These are phyloP conservation scores for Hypoxylon sp. DNA, from an alignment of 2,329 filamentous ascomycete species.

Conservation along the genomic window DNA sequence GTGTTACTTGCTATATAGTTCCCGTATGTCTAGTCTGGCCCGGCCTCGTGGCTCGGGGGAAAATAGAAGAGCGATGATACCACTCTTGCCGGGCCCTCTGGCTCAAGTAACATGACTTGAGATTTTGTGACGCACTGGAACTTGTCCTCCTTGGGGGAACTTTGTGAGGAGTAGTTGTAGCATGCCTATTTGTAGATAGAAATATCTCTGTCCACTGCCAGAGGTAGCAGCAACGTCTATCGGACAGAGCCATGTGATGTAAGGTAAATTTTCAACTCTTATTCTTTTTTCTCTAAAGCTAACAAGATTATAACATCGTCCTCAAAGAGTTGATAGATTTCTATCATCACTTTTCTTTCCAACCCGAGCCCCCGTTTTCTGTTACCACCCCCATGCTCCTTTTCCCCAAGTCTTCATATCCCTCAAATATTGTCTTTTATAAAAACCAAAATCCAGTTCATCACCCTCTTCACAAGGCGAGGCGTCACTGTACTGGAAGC, in stretches of 20 bases:
- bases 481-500: too few species aligned
- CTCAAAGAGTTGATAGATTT: neutral
- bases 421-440: neutral
- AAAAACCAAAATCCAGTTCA: neutral
- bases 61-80: slow-evolving; percentile 36
- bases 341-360: neutral
- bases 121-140: neutral
- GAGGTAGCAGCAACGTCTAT: neutral
- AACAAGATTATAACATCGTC: neutral
- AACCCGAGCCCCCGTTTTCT: neutral
- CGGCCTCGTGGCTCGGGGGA: slow-evolving; percentile 21
- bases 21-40: slow-evolving; percentile 25
- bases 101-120: neutral
- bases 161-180: neutral
- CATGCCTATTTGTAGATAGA: too few species aligned
- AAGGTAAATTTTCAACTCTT: neutral
- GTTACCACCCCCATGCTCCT: neutral
- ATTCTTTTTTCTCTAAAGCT: neutral
- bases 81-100: slow-evolving; percentile 8
- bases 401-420: neutral
- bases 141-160: neutral
- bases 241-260: neutral
- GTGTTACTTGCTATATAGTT: slow-evolving; percentile 25
- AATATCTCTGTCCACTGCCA: neutral
- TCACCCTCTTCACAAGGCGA: too few species aligned